Percentiles rank a stretch among this genome's conserved stretches.
Conservation (phyloP, 2,329 filamentous ascomycete genomes). For the Chrysoporthe austroafricana region DNA sequence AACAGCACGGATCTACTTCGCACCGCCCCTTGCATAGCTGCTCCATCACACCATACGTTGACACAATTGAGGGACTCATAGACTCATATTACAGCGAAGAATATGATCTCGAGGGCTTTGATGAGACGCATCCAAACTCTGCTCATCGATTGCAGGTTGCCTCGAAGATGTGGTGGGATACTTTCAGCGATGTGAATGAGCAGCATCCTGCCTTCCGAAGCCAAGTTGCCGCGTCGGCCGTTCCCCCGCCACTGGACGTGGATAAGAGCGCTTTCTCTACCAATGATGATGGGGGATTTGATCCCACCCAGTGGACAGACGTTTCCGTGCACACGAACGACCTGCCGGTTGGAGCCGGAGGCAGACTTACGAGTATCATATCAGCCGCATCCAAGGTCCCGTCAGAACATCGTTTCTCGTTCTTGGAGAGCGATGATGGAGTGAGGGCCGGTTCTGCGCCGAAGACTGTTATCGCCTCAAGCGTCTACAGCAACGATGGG, state of each 20-base stretch:
- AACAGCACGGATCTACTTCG: slow-evolving; percentile 5
- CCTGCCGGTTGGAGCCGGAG: neutral
- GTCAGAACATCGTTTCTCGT: neutral
- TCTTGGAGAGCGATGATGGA: neutral
- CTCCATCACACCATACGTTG: neutral
- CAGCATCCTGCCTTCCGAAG: slow-evolving; percentile 21
- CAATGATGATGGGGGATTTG: neutral
- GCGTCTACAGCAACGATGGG: slow-evolving; percentile 21
- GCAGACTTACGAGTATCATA: neutral
- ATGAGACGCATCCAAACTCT: slow-evolving; percentile 12
- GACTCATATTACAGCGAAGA: slow-evolving; percentile 10
- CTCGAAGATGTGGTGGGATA: slow-evolving; percentile 22
- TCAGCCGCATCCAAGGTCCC: neutral
- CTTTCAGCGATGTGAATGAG: slow-evolving; percentile 20
- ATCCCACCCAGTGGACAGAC: slow-evolving; percentile 13
- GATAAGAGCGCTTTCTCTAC: neutral
- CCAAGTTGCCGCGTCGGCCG: slow-evolving; percentile 18
- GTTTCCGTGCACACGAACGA: neutral
- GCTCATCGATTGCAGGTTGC: slow-evolving; percentile 18
- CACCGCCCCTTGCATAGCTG: neutral
- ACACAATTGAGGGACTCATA: slow-evolving; percentile 6
- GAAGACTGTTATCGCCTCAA: slow-evolving; percentile 7
- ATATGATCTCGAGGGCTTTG: slow-evolving; percentile 9
- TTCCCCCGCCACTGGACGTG: slow-evolving; percentile 15
- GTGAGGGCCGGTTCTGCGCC: neutral